Percentiles rank a stretch among this genome's conserved stretches.
These are phyloP conservation scores for Sugiyamaella valdiviana DNA, from an alignment of 805 yeast species.

Conservation along the genomic window DNA sequence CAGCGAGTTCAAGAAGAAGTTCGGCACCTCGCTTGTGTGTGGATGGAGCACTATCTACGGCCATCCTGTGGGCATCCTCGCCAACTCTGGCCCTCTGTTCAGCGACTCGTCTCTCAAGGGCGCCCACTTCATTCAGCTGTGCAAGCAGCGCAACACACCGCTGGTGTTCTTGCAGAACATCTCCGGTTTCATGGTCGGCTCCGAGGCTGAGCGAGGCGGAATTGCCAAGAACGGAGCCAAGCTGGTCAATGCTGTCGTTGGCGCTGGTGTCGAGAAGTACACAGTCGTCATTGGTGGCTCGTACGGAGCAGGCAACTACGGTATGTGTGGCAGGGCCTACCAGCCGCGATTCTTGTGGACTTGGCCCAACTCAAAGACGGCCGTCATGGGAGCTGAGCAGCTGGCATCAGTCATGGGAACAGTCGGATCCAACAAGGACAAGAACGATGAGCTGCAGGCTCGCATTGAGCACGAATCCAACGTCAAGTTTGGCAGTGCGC, in stretches of 20 bases:
- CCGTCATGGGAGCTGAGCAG: slow-evolving; percentile 33
- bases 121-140: slow-evolving; percentile 30
- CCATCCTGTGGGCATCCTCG: slow-evolving; percentile 29
- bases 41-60: slow-evolving; percentile 29
- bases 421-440: slow-evolving; percentile 24
- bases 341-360: slow-evolving; percentile 30
- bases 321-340: slow-evolving; percentile 33
- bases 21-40: slow-evolving; percentile 28
- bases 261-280: slow-evolving; percentile 30
- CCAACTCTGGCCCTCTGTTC: slow-evolving; percentile 30
- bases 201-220: slow-evolving; percentile 31
- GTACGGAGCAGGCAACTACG: slow-evolving; percentile 32
- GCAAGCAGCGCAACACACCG: slow-evolving; percentile 30
- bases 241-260: slow-evolving; percentile 30
- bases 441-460: slow-evolving; percentile 18
- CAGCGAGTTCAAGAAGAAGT: slow-evolving; percentile 28
- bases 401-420: slow-evolving; percentile 29
- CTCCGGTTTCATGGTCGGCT: slow-evolving; percentile 32
- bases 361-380: slow-evolving; percentile 32
- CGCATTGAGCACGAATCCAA: slow-evolving; percentile 27
- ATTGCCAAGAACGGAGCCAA: slow-evolving; percentile 33
- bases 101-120: slow-evolving; percentile 30
- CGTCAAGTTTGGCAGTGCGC: slow-evolving; percentile 27
- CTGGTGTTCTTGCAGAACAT: slow-evolving; percentile 30
- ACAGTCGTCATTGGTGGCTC: slow-evolving; percentile 31